Percentiles rank a stretch among this genome's conserved stretches.
Evolutionary conservation across 306 rosid genomes (phyloP).

Genomic region (Citrullus colocynthis): DNA sequence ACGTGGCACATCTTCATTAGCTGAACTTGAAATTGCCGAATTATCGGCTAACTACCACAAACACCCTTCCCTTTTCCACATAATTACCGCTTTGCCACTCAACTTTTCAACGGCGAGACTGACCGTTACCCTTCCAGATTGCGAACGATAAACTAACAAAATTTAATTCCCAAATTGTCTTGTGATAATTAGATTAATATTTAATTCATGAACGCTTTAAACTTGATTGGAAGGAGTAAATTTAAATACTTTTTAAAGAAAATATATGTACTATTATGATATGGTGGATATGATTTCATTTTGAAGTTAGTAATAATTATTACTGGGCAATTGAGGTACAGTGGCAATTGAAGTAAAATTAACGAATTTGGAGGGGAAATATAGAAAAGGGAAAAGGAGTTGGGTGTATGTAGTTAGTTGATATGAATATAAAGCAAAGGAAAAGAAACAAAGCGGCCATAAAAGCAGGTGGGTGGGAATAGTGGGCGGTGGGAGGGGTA

Average conservation of each 20-base stretch:
- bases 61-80: background rate
- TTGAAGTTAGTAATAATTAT: background rate
- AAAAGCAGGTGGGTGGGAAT: conserved; percentile 4
- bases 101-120: background rate
- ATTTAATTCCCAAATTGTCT: background rate
- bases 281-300: background rate
- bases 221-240: background rate
- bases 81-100: background rate
- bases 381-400: background rate
- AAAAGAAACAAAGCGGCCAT: background rate
- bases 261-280: background rate
- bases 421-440: background rate
- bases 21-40: background rate
- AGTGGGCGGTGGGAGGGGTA: conserved; percentile 6
- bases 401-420: background rate
- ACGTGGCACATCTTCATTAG: conserved; percentile 5
- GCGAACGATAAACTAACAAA: background rate
- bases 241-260: background rate
- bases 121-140: background rate
- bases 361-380: background rate
- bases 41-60: background rate
- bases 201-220: background rate
- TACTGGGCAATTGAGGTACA: background rate
- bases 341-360: background rate
- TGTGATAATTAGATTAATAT: background rate